Percentiles rank a stretch among this genome's conserved stretches.
These are phyloP conservation scores for Conticribra guillardii DNA, from an alignment of 108 stramenopile species.

Conservation along the genomic window DNA sequence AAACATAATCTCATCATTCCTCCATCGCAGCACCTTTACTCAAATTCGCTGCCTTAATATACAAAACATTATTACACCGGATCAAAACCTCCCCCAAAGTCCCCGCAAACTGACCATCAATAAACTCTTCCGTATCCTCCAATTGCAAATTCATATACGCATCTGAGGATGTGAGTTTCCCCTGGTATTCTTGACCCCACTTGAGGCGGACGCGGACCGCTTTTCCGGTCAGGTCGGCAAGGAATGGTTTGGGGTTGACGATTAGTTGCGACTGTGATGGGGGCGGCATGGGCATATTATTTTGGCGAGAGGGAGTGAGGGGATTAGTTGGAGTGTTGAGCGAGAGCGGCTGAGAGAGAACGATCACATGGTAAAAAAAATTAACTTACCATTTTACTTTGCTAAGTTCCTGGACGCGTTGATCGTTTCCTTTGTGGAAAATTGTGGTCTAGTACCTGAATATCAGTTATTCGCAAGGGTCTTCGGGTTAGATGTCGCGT, in stretches of 20 bases:
- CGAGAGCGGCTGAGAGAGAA: too few species aligned
- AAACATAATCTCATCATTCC: too few species aligned
- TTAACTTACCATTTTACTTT: too few species aligned
- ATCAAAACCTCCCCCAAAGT: constrained; percentile 96
- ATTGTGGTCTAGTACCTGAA: too few species aligned
- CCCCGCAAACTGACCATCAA: constrained; percentile 95
- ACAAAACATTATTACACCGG: constrained; percentile 98
- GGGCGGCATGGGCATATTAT: too few species aligned
- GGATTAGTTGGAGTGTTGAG: background rate
- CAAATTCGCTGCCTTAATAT: constrained; percentile 80
- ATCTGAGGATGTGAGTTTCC: constrained; percentile 90
- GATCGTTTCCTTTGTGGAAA: too few species aligned
- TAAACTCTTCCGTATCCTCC: constrained; percentile 90
- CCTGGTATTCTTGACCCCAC: constrained; percentile 99
- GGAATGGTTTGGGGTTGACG: constrained; percentile 99
- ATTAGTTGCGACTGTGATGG: constrained; percentile 84
- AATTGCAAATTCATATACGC: constrained; percentile 99
- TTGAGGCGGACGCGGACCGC: constrained; percentile 95
- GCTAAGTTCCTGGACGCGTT: too few species aligned
- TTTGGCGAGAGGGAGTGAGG: background rate
- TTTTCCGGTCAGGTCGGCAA: constrained; percentile 93
- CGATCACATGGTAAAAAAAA: too few species aligned
- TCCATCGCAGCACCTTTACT: constrained; percentile 21
- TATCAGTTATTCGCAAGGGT: too few species aligned
- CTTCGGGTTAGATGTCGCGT: too few species aligned